Evolutionary conservation across 495 filamentous ascomycete genomes (phyloP).

Genomic region (Margaritispora aquatica): DNA sequence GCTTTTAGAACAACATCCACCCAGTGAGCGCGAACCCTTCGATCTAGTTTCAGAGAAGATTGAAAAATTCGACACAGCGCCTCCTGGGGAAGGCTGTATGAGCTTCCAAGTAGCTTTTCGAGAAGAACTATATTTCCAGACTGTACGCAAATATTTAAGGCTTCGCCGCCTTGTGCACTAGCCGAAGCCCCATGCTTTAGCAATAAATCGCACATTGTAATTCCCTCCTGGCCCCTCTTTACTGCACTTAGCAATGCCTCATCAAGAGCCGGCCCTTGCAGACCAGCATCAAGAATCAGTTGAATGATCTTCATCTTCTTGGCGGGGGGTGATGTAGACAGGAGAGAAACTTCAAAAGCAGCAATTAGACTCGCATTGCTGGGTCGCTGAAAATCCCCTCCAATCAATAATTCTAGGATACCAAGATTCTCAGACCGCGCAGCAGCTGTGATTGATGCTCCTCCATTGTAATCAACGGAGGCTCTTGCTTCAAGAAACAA

Average conservation of each 20-base stretch:
- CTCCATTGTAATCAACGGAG: slow-evolving; percentile 12
- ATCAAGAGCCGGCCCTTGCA: slow-evolving; percentile 11
- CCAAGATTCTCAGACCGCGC: slow-evolving; percentile 10
- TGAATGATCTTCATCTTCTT: slow-evolving; percentile 8
- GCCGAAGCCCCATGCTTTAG: slow-evolving; percentile 13
- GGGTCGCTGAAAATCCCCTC: slow-evolving; percentile 9
- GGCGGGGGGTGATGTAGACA: not conserved
- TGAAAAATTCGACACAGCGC: slow-evolving; percentile 11
- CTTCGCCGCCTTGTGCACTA: slow-evolving; percentile 9
- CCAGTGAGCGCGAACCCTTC: not conserved
- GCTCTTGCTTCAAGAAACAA: slow-evolving; percentile 14
- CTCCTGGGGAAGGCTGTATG: not conserved
- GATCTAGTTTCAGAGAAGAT: slow-evolving; percentile 15
- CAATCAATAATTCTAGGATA: slow-evolving; percentile 13
- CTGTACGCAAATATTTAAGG: slow-evolving; percentile 5
- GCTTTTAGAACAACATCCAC: slow-evolving; percentile 2
- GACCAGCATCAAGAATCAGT: slow-evolving; percentile 12
- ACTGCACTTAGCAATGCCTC: slow-evolving; percentile 4
- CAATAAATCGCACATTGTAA: slow-evolving; percentile 7
- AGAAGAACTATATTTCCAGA: slow-evolving; percentile 5
- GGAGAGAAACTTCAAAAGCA: slow-evolving; percentile 10
- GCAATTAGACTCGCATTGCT: slow-evolving; percentile 10
- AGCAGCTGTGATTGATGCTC: slow-evolving; percentile 5
- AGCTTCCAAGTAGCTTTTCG: not conserved
- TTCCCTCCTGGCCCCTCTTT: slow-evolving; percentile 2